Base-by-base conservation (phyloP, 331 rosid species). In the Malus hybrid region DNA sequence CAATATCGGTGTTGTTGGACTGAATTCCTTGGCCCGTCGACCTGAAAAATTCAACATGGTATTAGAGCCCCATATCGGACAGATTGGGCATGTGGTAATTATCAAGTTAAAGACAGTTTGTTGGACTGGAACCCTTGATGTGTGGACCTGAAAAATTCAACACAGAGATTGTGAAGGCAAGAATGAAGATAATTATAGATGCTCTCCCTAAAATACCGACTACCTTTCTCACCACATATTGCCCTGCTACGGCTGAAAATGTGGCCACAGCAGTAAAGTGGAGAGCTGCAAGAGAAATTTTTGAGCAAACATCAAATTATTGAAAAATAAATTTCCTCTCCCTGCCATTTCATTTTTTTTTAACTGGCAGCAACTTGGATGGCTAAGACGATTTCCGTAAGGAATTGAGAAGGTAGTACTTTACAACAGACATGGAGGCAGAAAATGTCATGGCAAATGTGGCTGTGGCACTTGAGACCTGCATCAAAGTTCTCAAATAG, bases 391-490 rank as follows among this genome's bases (percentile, higher is more conserved):
- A 19, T 71, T 71, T 79, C 86, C 86, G 7, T 83, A 83, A 24
- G 83, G 83, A 75, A 83, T 39, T 54, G 14, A 79, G 68, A 57
- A 76, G 81, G 76, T 75, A 75, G 71, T 79, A 79, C 62, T 83
- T 83, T 8, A 76, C 56, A 10, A 79, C 86, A 4, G 86, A 79
- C 83, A 79, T 59, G 6, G 86, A 83, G 12, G 86, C 75, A 10
- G 86, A 83, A 55, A 79, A 83, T 79, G 76, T 62, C 86, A 83
- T 83, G 62, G 82, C 75, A 79, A 83, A 74, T 42, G 86, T 79
- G 10, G 86, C 86, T 15, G 86, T 76, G 64, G 86, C 86, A 75
- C 86, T 83, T 31, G 79, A 75, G 10, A 83, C 86, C 83, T 83
- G 72, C 73, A 57, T 29, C 8, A 29, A 46, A 68, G 24, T 57